Base-by-base conservation (phyloP, 2,329 filamentous ascomycete genomes). In the Ceratocystis papillata region DNA sequence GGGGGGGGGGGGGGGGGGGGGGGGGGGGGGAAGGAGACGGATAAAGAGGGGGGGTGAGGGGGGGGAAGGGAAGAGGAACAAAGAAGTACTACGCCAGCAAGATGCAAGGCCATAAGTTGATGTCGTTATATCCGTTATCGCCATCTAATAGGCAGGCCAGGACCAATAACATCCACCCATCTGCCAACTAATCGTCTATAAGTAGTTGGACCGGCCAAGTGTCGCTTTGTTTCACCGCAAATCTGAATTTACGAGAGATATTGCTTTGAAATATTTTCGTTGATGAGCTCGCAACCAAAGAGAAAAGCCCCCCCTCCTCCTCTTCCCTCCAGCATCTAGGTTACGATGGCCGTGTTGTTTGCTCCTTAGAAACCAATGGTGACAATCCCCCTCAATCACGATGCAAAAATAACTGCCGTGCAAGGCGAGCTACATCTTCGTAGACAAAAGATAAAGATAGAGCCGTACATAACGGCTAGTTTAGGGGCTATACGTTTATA, bases 101-200 rank as follows among this genome's bases (percentile, higher is more conserved):
- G 20, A 48, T 20, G 17, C 37, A 41, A 41, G 37, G 12, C 37
- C 10, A 8, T 15, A 4, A 41, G 37, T 15, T 41, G 10, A 12
- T 41, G 4, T n/a, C 55, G n/a, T 57, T 57, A 33, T 30, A 17
- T 57, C 55, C 15, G 55, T 33, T 59, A 59, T 59, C 55, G 28
- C 55, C 55, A 59, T 59, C 22, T 28, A 25, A 28, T 28, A 28
- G 7, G 10, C 48, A 41, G 10, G 37, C 12, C 12, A 15, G 10
- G 37, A 10, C 55, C 55, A 59, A 5, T 10, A 5, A 15, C 22
- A 22, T 6, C 25, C 22, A 15, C 15, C 53, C 20, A 57, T 6
- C 3, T 33, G 20, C 22, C 53, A 12, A 17, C 53, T 28, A 12
- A 10, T 7, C 10, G 12, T 55, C 20, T 15, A 30, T 7, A 15